Evolutionary conservation across 345 rosid species (phyloP), one percentile per base, ranked within the genome.

Genomic region (Sonneratia alba): DNA sequence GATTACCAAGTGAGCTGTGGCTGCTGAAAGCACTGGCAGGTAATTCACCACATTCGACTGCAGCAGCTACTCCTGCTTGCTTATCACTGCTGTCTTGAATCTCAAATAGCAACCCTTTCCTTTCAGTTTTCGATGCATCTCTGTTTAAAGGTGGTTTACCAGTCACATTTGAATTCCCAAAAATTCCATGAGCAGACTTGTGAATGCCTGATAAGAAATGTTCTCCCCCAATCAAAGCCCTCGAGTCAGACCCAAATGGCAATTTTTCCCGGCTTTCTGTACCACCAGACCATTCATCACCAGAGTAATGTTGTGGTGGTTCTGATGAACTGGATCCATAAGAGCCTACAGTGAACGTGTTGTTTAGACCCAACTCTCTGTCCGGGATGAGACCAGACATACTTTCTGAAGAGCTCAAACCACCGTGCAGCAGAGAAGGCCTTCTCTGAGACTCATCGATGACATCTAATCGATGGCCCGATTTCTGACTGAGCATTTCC

Each of bases 401-500:
- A 63, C 69, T 83, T 70, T 79, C 85, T 36, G 70, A 67, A 70
- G 84, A 74, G 48, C 67, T 68, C 22, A 87, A 74, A 53, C 77
- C 81, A 37, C 84, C 38, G 72, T 75, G 79, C 62, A 75, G 66
- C 34, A 78, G 83, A 32, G 87, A 75, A 27, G 77, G 68, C 79
- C 81, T 77, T 68, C 80, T 79, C 53, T 84, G 82, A 53, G 66
- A 38, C 36, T 77, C 84, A 59, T 77, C 75, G 47, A 43, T 79
- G 59, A 51, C 72, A 72, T 81, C 84, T 45, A 74, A 59, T 62
- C 79, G 86, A 66, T 79, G 79, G 10, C 81, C 85, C 32, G 85
- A 76, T 71, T 81, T 82, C 78, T 80, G 86, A 80, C 83, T 85
- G 32, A 88, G 90, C 72, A 88, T 74, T 10, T 86, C 84, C 90